Base-by-base conservation (phyloP, 2,329 filamentous ascomycete genomes). In the Pseudogymnoascus sp. region DNA sequence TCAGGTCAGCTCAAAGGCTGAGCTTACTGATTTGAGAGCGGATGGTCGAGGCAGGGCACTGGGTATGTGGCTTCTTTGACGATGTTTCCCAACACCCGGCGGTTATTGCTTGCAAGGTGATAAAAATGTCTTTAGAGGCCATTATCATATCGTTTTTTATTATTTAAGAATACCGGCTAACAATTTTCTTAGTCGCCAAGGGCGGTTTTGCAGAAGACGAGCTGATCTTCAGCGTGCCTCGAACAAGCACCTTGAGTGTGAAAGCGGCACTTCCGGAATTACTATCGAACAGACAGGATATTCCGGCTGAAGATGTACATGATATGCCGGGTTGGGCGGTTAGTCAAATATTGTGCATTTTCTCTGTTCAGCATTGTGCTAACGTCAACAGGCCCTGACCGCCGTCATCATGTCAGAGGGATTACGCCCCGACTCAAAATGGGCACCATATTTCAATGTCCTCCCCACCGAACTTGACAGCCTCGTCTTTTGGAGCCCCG, bases 401-500 rank as follows among this genome's bases (percentile, higher is more conserved):
- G 59, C 65, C n/a, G 62, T 67, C 59, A 61, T 63, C 43, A 62
- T 69, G 25, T 59, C 61, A 12, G 66, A 70, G 66, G 64, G 62
- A 41, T 47, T 63, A 28, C 62, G 57, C 60, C 57, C 62, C 22
- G 60, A 68, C 54, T 72, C 71, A 16, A 67, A 64, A 63, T 73
- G 71, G 71, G 77, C 78, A 32, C 75, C 81, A 2, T 89, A 89
- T 71, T 82, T 88, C 65, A 74, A 77, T 59, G 74, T 89, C 54
- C 75, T 89, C 11, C 86, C 86, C 18, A 70, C 71, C 60, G 69
- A 74, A 7, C 87, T 89, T 68, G 79, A 89, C 70, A 88, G 84
- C 7, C 75, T 88, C 34, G 88, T 89, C 78, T 89, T 86, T 72
- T 90, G 87, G 87, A 77, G 78, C 16, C 73, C 79, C 1, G 72